Base-by-base conservation (phyloP, 2,329 filamentous ascomycete genomes). In the Simplicillium sp. region DNA sequence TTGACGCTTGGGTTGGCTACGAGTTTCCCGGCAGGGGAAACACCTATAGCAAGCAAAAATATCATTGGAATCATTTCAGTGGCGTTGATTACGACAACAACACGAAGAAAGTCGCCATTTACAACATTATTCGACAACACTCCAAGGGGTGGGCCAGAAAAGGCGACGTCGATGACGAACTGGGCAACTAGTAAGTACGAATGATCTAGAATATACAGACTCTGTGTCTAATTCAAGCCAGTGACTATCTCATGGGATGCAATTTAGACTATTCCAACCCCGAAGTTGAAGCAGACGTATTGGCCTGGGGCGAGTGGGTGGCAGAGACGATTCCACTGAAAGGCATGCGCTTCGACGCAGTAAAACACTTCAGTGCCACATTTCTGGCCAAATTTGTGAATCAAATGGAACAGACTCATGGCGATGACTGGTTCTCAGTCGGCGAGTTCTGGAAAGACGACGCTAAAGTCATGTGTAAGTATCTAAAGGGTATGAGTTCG, bases 321-420 rank as follows among this genome's bases (percentile, higher is more conserved):
- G 70, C 72, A 1, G 62, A 72, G 7, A 66, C 80, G 43, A 54
- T 84, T 1, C 72, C 73, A 0, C 61, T 87, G 8, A 67, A 71
- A 44, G 82, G 82, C 1, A 79, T 86, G 56, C 70, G 82, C 14
- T 70, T 87, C 38, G 83, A 87, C 55, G 82, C 82, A 11, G 76
- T 80, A 17, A 82, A 84, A 59, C 83, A 87, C 59, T 84, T 80
- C 58, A 81, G 75, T 18, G 72, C 73, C 44, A 65, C 68, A n/a
- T 87, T 87, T 52, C 70, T 81, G 25, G 70, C 67, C 36, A 68
- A 77, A n/a, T 84, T 83, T 59, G 71, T 84, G 39, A 62, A 64
- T 4, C 62, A 71, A 36, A 58, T 84, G 43, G 72, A 73, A 51
- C 62, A 65, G 36, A 60, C 58, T 0, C 62, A 67, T 20, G 57